Conservation (phyloP, 305 asterid genomes). For the Fraxinus baroniana region DNA sequence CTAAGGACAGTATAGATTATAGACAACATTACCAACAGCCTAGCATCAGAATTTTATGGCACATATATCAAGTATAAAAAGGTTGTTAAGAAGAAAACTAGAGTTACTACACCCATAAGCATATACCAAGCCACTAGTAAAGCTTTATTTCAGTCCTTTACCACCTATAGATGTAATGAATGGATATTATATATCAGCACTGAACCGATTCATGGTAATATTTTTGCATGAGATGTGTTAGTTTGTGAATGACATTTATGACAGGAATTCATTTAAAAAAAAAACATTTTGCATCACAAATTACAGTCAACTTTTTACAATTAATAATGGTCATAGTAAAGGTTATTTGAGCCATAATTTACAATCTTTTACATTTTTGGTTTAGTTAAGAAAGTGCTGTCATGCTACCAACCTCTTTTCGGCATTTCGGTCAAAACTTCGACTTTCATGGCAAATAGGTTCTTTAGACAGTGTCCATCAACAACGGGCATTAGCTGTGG, state of each 20-base stretch:
- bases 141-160: background rate
- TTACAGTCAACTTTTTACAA: background rate
- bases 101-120: background rate
- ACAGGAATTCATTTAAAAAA: background rate
- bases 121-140: background rate
- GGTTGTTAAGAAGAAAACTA: background rate
- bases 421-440: background rate
- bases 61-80: background rate
- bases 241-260: background rate
- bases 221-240: background rate
- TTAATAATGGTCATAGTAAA: background rate
- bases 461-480: background rate
- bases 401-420: background rate
- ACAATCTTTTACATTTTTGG: slow-evolving; percentile 4
- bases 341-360: background rate
- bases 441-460: background rate
- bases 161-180: background rate
- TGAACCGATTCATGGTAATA: background rate
- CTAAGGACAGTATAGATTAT: background rate
- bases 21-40: background rate
- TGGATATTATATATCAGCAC: background rate
- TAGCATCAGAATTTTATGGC: background rate
- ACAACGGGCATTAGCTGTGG: background rate
- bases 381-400: background rate
- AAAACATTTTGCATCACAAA: background rate